Base-by-base conservation (phyloP, 352 stramenopile species). In the Globisporangium nodosum region DNA sequence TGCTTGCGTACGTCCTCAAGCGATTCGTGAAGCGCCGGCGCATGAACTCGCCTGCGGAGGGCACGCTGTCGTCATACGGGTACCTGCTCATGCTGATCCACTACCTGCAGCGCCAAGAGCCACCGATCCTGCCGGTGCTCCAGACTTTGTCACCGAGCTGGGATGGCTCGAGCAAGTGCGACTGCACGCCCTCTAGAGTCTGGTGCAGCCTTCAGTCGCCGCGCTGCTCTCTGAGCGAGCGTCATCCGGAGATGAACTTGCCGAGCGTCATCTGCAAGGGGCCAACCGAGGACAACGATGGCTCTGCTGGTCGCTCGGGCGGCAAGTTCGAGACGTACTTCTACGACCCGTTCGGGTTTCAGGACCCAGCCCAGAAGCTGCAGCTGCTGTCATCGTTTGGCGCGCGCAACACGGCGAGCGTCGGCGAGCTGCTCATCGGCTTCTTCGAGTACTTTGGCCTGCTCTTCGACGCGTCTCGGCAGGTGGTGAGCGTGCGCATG, bases 81-180 rank as follows among this genome's bases (percentile, higher is more conserved):
- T 95, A 92, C 46, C 48, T 95, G 58, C 73, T 95, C 33, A 83
- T 93, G 69, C 73, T 95, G 5, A 88, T 95, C 56, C 81, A 95
- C 58, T 93, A 75, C 58, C 68, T 95, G 43, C 85, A 95, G 66
- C 76, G 76, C 4, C 81, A 86, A 60, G 54, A 81, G 33, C 81
- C 82, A 21, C 77, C 85, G 5, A 64, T 94, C 27, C 18, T 94
- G n/a, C 85, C 85, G 47, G 81, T 91, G 21, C 52, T 94, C 30
- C 85, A 94, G 61, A 70, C 74, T 8, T 53, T 94, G 16, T 61
- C 76, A 0, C 74, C 77, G 0, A 73, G 69, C 31, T 94, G 85
- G 85, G 66, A 80, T 39, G 67, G 69, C 18, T 60, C 71, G 13
- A 43, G 55, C 12, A 43, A 52, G 35, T 81, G 73, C 58, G 56